Percentiles rank a stretch among this genome's conserved stretches.
phyloP scores from a whole-genome alignment of 176 grass and related monocot species.

The Carex pumila region DNA sequence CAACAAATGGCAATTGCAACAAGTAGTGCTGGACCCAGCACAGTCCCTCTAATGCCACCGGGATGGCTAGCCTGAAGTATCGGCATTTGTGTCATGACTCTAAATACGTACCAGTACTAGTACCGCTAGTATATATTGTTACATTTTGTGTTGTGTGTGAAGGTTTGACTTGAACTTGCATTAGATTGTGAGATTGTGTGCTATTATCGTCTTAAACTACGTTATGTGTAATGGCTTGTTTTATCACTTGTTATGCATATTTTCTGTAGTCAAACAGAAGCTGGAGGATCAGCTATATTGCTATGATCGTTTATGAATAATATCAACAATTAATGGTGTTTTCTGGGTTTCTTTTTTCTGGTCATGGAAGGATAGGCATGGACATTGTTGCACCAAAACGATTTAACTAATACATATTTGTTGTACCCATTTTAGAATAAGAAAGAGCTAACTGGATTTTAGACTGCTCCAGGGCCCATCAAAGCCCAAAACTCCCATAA shows the following conservation, averaged over 20 bases:
- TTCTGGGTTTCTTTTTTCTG: no score
- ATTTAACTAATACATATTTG: neutral
- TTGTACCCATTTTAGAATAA: neutral
- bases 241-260: neutral
- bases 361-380: neutral
- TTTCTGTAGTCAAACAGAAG: constrained; percentile 1
- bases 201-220: neutral
- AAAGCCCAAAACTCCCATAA: neutral
- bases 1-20: constrained; percentile 18
- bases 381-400: neutral
- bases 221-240: neutral
- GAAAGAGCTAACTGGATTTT: neutral
- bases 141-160: neutral
- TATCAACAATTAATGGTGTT: neutral
- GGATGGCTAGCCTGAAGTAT: constrained; percentile 17
- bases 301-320: neutral
- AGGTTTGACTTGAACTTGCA: neutral
- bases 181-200: neutral
- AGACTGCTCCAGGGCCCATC: neutral
- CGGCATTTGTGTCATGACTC: neutral
- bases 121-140: neutral
- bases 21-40: constrained; percentile 17
- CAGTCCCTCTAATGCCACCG: neutral
- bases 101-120: neutral
- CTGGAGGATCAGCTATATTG: neutral